Conservation (phyloP, 208 protist genomes). For the Leptomonas pyrrhocoris region DNA sequence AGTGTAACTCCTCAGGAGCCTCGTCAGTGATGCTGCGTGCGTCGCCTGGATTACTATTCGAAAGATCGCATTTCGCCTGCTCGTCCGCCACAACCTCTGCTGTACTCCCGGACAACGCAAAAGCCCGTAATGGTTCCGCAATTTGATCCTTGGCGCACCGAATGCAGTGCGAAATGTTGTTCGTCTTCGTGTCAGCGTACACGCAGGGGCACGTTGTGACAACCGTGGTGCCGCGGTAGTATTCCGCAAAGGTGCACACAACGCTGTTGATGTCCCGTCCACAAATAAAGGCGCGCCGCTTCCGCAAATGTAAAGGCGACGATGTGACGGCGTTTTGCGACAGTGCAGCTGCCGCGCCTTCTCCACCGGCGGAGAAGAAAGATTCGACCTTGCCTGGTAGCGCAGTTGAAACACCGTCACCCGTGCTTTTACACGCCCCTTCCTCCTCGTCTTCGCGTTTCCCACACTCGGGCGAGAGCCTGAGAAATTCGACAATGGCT, state of each 20-base stretch:
- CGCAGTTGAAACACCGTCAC: too few relatives aligned
- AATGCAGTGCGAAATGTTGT: constrained; percentile 32
- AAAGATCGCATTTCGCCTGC: background rate
- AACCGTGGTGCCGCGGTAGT: constrained; percentile 22
- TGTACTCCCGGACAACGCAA: background rate
- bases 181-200: constrained; percentile 31
- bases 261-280: constrained; percentile 51
- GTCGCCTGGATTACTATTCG: background rate
- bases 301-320: background rate
- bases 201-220: constrained; percentile 48
- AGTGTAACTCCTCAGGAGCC: constrained; percentile 17
- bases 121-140: background rate
- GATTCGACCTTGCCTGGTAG: too few relatives aligned
- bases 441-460: background rate
- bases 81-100: background rate
- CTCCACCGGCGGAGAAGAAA: too few relatives aligned
- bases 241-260: constrained; percentile 35
- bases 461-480: constrained; percentile 9
- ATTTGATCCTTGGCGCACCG: constrained; percentile 26
- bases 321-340: background rate
- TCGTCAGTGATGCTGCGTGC: background rate
- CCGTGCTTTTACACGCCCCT: too few relatives aligned
- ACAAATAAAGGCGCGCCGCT: constrained; percentile 39
- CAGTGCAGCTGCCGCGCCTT: too few relatives aligned
- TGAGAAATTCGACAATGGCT: constrained; percentile 36